Base-by-base conservation (phyloP, 176 grass and related monocot genomes). In the Canna indica region DNA sequence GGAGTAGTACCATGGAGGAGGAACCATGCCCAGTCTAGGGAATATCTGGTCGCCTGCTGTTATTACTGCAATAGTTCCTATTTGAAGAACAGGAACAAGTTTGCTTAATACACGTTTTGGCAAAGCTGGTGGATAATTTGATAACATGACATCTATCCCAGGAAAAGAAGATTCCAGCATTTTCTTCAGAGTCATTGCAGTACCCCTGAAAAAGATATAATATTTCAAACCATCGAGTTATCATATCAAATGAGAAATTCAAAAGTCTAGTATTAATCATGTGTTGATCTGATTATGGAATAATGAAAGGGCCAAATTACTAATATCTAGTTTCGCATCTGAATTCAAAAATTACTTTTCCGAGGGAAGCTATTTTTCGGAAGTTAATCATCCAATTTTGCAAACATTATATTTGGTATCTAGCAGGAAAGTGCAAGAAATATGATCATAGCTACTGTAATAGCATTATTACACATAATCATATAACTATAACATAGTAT, bases 21-120 rank as follows among this genome's bases (percentile, higher is more conserved):
- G 89, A 44, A 83, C 71, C 82, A 99, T 93, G 71, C 94, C 94
- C 69, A 99, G 77, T 67, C 94, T 99, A 33, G 89, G 89, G 46
- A 93, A 99, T 64, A 99, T 99, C 60, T 99, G 94, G 75, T 99
- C 89, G 35, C 94, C 89, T 46, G 88, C 86, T 83, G 88, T 82
- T 79, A 93, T 83, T 47, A 91, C 72, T 79, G 76, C 86, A 86
- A 99, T 83, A 39, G 78, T 80, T 71, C 89, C 94, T 69, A 99
- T 68, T 80, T 99, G 94, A 66, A 99, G 54, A 78, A 99, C 67
- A 57, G 94, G 94, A 47, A 99, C 89, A 24, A 41, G 69, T 90
- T 99, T 99, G 82, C 84, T 76, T 29, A 99, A 84, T 7, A 71
- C 44, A 5, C 80, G 89, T 79, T 99, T 99, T 53, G 94, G 94